Evolutionary conservation across 2,329 filamentous ascomycete species (phyloP), one percentile per base, ranked within the genome.

Genomic region (Sclerotinia glacialis): DNA sequence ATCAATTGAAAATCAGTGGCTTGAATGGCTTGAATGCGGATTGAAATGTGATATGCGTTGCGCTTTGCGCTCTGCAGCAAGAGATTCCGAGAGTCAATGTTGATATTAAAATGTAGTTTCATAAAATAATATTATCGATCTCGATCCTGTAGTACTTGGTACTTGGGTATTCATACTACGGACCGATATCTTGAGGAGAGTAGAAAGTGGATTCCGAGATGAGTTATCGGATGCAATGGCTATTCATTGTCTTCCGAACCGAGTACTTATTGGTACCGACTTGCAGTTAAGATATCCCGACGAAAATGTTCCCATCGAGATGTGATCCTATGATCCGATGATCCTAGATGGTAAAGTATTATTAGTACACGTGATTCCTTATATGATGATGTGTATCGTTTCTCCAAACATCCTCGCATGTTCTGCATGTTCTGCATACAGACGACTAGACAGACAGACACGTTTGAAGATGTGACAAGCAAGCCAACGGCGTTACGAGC

Each of bases 311-410:
- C 23, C 42, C 54, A 58, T 58, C 23, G 40, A 44, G 54, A 58
- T 58, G 28, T 16, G 23, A 31, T 12, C 28, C 37, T 16, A 40
- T 7, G 23, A 31, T 12, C 28, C 37, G 5, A 40, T 7, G 23
- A 31, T 31, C 34, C 53, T 55, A 21, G 31, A 42, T 26, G 18
- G 34, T 42, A 8, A 40, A 3, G 34, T 26, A 6, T 40, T 14
- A 42, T 56, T 26, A 56, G 53, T 40, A 37, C 53, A 56, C 53
- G 53, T 56, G 53, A 56, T 56, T n/a, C n/a, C n/a, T n/a, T n/a
- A n/a, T n/a, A n/a, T n/a, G n/a, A n/a, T n/a, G n/a, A 23, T 26
- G 50, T 53, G 52, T 54, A 34, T 54, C 52, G 52, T 54, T 34
- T 34, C 52, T 34, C 52, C 28, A 53, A n/a, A 34, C 28, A 54